These are phyloP conservation scores for Calonectria pteridis DNA, from an alignment of 2,329 filamentous ascomycete genomes.

Conservation along the genomic window DNA sequence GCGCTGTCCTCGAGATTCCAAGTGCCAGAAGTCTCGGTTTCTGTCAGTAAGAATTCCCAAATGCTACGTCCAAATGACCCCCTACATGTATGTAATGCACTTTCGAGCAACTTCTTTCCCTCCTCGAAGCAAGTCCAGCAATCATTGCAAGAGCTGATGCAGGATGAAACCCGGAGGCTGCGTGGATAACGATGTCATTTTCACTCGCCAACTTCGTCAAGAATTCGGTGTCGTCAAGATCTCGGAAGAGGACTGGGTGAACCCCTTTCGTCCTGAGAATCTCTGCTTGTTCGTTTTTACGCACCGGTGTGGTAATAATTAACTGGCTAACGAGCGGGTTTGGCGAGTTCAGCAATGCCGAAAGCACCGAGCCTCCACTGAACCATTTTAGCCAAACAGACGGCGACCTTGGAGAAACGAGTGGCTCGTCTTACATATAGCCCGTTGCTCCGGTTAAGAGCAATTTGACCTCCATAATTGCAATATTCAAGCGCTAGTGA, in stretches of 20 bases:
- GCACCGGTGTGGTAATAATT: slow-evolving; percentile 16
- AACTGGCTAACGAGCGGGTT: background rate
- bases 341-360: slow-evolving; percentile 15
- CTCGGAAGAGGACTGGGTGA: slow-evolving; percentile 4
- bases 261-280: background rate
- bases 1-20: slow-evolving; percentile 13
- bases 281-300: slow-evolving; percentile 17
- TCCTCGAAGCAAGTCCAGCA: slow-evolving; percentile 5
- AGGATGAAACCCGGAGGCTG: slow-evolving; percentile 22
- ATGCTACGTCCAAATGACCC: background rate
- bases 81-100: slow-evolving; percentile 27
- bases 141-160: slow-evolving; percentile 11
- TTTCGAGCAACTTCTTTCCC: background rate
- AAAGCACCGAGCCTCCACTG: slow-evolving; percentile 29
- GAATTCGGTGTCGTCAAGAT: slow-evolving; percentile 16
- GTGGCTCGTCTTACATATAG: slow-evolving; percentile 11
- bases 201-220: slow-evolving; percentile 2
- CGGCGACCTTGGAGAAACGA: background rate
- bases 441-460: slow-evolving; percentile 25
- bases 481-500: no score
- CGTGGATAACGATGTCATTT: slow-evolving; percentile 21
- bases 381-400: background rate
- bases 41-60: background rate
- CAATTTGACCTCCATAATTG: slow-evolving; percentile 4
- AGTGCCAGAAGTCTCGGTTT: slow-evolving; percentile 19